Evolutionary conservation across 768 basidiomycete species (phyloP).

Genomic region (Rhodotorula sphaerocarpa): DNA sequence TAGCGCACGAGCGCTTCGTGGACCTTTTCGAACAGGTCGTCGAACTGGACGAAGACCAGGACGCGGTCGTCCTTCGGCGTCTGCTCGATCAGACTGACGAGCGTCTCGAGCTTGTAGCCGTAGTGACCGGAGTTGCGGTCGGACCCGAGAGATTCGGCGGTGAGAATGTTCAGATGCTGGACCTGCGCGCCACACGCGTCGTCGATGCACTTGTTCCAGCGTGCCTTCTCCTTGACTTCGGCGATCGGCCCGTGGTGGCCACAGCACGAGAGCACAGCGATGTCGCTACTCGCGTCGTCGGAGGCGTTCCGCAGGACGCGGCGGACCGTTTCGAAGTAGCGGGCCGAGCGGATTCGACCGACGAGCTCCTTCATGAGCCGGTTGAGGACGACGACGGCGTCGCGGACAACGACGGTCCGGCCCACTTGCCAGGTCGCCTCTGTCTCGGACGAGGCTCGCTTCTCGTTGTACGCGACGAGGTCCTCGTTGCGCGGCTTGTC

Average conservation of each 20-base stretch:
- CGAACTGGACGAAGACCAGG: constrained; percentile 92
- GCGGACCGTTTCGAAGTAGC: constrained; percentile 85
- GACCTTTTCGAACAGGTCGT: constrained; percentile 84
- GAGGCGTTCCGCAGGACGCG: constrained; percentile 67
- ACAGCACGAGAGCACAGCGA: constrained; percentile 82
- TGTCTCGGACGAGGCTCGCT: constrained; percentile 48
- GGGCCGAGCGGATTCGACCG: constrained; percentile 77
- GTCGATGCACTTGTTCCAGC: constrained; percentile 66
- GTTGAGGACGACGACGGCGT: constrained; percentile 77
- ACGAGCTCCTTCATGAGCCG: constrained; percentile 78
- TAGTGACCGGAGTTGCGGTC: constrained; percentile 41
- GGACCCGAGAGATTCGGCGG: constrained; percentile 40
- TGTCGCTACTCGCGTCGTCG: constrained; percentile 22
- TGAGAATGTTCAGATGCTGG: constrained; percentile 47
- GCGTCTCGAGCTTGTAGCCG: constrained; percentile 43
- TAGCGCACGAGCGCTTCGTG: constrained; percentile 67
- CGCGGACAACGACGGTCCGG: constrained; percentile 63
- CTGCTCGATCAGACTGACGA: constrained; percentile 71
- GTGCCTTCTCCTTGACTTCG: constrained; percentile 66
- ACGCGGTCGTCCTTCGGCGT: constrained; percentile 71
- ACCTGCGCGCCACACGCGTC: constrained; percentile 56
- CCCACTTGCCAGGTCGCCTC: constrained; percentile 28
- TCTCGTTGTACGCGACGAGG: constrained; percentile 48
- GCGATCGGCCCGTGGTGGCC: constrained; percentile 75
- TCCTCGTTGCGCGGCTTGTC: constrained; percentile 50